Evolutionary conservation across 768 basidiomycete genomes (phyloP).

Genomic region (Boletus sp.): DNA sequence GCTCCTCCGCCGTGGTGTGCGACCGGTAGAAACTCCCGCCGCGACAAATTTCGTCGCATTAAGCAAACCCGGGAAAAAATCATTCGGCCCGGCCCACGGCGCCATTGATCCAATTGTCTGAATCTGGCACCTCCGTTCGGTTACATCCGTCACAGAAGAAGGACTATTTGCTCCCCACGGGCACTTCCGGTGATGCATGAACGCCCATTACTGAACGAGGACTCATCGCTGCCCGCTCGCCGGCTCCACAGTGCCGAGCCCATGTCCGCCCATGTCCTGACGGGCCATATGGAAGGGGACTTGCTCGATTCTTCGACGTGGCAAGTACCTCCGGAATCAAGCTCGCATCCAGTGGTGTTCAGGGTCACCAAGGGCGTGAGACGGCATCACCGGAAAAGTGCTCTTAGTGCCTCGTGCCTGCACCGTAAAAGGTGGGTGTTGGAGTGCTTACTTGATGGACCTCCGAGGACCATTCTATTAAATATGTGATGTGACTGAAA

Average conservation of each 20-base stretch:
- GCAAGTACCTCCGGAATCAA: background rate
- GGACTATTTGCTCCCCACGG: slow-evolving; percentile 20
- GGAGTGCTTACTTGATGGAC: slow-evolving; percentile 8
- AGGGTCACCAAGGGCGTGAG: slow-evolving; percentile 31
- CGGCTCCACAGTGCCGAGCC: background rate
- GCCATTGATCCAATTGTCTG: slow-evolving; percentile 12
- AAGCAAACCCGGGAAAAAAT: slow-evolving; percentile 7
- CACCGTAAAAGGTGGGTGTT: slow-evolving; percentile 11
- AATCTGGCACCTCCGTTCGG: slow-evolving; percentile 30
- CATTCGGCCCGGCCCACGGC: slow-evolving; percentile 8
- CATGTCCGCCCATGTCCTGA: slow-evolving; percentile 1
- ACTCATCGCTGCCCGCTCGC: background rate
- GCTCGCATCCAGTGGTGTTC: slow-evolving; percentile 1
- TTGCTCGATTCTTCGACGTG: slow-evolving; percentile 1
- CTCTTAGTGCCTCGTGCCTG: slow-evolving; percentile 31
- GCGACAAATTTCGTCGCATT: background rate
- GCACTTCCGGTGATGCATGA: slow-evolving; percentile 16
- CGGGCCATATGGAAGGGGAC: background rate
- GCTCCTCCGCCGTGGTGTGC: background rate
- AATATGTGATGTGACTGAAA: slow-evolving; percentile 7
- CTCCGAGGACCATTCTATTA: slow-evolving; percentile 32
- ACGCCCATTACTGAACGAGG: slow-evolving; percentile 9
- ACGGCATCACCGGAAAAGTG: slow-evolving; percentile 18
- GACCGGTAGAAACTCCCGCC: background rate
- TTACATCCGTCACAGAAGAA: slow-evolving; percentile 19